phyloP scores from a whole-genome alignment of 73 alveolate genomes.

The Paramecium biaurelia region DNA sequence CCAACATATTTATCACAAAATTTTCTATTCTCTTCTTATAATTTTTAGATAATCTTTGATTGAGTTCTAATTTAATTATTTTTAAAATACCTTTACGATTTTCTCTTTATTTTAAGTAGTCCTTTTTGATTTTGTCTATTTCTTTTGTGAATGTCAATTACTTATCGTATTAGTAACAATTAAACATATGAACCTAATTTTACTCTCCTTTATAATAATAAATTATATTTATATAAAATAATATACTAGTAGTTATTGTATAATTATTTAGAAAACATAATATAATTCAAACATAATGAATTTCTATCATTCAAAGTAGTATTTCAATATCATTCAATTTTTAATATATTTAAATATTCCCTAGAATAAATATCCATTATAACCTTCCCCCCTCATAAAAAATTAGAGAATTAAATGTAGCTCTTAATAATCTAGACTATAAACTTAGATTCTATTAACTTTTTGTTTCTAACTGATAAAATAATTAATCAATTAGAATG shows the following conservation, averaged over 20 bases:
- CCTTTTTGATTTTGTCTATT: slow-evolving; percentile 6
- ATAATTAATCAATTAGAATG: background rate
- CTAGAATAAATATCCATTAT: background rate
- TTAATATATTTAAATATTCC: background rate
- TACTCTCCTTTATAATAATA: background rate
- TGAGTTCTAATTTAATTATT: background rate
- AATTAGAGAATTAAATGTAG: background rate
- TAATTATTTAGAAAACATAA: background rate
- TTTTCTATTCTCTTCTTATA: slow-evolving; percentile 61
- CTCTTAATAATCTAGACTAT: background rate
- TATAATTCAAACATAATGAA: background rate
- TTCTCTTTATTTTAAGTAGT: background rate
- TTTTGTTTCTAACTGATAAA: background rate
- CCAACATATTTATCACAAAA: slow-evolving; percentile 55
- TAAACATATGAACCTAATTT: background rate
- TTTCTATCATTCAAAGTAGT: background rate
- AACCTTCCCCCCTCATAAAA: too few relatives aligned
- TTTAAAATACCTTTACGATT: background rate
- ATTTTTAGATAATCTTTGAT: slow-evolving; percentile 33
- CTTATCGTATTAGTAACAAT: background rate
- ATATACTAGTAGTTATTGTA: background rate
- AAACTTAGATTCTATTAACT: background rate
- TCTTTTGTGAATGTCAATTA: background rate
- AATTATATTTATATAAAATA: background rate
- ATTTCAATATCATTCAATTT: too few relatives aligned